phyloP scores from a whole-genome alignment of 2,329 filamentous ascomycete genomes.

The Emydomyces testavorans region DNA sequence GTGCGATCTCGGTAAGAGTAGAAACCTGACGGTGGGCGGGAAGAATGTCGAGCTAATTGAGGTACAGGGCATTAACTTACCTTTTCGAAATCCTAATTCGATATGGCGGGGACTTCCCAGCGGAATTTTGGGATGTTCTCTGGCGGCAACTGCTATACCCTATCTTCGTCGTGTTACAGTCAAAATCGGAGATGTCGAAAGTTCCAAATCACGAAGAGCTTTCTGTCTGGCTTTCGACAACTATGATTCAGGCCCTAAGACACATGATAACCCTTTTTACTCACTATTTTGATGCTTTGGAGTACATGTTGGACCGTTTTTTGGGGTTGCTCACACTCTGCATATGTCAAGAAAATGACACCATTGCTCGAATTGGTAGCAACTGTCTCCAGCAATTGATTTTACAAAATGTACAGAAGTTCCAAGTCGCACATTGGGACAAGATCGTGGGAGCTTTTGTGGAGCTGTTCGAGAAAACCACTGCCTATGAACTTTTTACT shows the following conservation, averaged over 20 bases:
- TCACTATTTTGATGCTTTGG: conserved; percentile 89
- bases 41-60: neutral
- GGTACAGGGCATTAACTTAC: conserved; percentile 65
- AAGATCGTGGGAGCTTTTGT: conserved; percentile 95
- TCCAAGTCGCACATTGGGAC: conserved; percentile 74
- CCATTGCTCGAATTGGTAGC: conserved; percentile 91
- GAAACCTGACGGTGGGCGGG: neutral
- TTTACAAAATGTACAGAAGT: conserved; percentile 89
- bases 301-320: conserved; percentile 98
- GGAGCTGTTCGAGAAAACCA: conserved; percentile 86
- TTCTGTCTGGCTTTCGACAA: conserved; percentile 96
- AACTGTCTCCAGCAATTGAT: conserved; percentile 97
- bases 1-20: conserved; percentile 55
- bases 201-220: conserved; percentile 92
- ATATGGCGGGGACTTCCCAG: conserved; percentile 82
- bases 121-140: conserved; percentile 95
- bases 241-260: conserved; percentile 94
- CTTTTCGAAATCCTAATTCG: conserved; percentile 88
- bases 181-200: conserved; percentile 91
- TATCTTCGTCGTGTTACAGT: conserved; percentile 96
- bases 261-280: conserved; percentile 99
- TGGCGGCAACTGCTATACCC: conserved; percentile 95
- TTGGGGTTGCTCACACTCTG: conserved; percentile 86
- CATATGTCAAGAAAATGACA: conserved; percentile 98
- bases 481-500: conserved; percentile 88